Percentiles rank a stretch among this genome's conserved stretches.
Conservation (phyloP, 192 early-diverging fungal genomes). For the Pilobolus umbonatus region DNA sequence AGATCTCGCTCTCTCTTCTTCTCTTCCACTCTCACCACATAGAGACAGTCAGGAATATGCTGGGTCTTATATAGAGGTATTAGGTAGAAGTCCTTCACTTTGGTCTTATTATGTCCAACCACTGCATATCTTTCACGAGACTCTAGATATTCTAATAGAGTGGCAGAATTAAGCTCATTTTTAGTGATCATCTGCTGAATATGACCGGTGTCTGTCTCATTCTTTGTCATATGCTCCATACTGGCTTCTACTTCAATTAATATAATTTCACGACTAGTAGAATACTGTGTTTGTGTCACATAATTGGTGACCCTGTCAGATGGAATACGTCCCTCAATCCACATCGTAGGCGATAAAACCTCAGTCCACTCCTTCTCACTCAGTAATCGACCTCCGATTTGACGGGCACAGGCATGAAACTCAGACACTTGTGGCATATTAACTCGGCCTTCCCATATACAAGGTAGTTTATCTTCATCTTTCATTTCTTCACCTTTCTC, state of each 20-base stretch:
- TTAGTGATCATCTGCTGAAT: slow-evolving; percentile 5
- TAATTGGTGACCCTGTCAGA: slow-evolving; percentile 48
- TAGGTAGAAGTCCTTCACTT: slow-evolving; percentile 75
- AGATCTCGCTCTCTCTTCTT: slow-evolving; percentile 35
- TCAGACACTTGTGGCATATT: slow-evolving; percentile 62
- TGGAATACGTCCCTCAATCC: slow-evolving; percentile 64
- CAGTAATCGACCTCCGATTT: slow-evolving; percentile 53
- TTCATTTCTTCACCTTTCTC: neutral
- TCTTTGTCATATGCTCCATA: no score
- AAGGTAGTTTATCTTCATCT: neutral
- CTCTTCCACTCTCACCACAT: slow-evolving; percentile 42
- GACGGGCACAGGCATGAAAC: slow-evolving; percentile 50
- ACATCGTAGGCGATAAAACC: slow-evolving; percentile 50
- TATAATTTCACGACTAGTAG: slow-evolving; percentile 54
- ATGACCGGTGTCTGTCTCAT: neutral
- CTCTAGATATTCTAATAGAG: slow-evolving; percentile 60
- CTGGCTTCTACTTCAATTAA: slow-evolving; percentile 54
- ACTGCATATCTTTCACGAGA: slow-evolving; percentile 59
- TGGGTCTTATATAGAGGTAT: slow-evolving; percentile 54
- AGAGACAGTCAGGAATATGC: slow-evolving; percentile 51
- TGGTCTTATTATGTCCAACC: slow-evolving; percentile 56
- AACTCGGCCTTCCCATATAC: slow-evolving; percentile 59
- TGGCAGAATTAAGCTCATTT: slow-evolving; percentile 37
- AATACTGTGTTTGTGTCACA: slow-evolving; percentile 46
- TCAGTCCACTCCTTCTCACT: slow-evolving; percentile 49